Conservation (phyloP, 352 stramenopile species). For the Phytophthora sansomeana region DNA sequence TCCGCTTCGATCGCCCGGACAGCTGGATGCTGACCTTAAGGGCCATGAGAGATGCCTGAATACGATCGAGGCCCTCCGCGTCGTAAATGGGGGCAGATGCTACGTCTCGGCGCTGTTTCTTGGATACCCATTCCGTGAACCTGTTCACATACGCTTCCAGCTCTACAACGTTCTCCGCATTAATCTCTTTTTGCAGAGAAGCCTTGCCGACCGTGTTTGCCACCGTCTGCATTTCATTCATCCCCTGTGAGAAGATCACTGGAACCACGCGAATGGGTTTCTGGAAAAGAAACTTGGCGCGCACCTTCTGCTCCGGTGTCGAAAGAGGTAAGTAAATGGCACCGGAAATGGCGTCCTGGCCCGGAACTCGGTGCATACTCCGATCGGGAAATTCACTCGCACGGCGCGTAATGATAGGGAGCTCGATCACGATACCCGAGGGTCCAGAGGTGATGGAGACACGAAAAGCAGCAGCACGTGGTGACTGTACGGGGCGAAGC, state of each 20-base stretch:
- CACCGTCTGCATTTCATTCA: constrained; percentile 95
- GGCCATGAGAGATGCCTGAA: constrained; percentile 43
- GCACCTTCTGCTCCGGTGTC: constrained; percentile 53
- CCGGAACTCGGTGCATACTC: constrained; percentile 80
- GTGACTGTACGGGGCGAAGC: constrained; percentile 71
- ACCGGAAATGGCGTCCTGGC: constrained; percentile 76
- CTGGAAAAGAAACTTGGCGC: constrained; percentile 68
- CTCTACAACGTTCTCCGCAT: constrained; percentile 69
- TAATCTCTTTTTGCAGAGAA: constrained; percentile 85
- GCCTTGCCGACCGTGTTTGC: constrained; percentile 88
- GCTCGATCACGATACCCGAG: constrained; percentile 71
- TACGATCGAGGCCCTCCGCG: constrained; percentile 36
- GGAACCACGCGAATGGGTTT: constrained; percentile 71
- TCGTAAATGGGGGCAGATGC: constrained; percentile 34
- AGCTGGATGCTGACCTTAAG: constrained; percentile 55
- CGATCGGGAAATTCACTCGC: constrained; percentile 45
- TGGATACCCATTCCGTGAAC: constrained; percentile 51
- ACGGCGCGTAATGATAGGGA: constrained; percentile 74
- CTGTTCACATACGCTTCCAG: constrained; percentile 65
- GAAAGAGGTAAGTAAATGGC: constrained; percentile 72
- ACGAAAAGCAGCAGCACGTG: constrained; percentile 67
- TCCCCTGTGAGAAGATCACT: constrained; percentile 88
- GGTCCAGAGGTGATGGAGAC: constrained; percentile 74
- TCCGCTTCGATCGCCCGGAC: constrained; percentile 74
- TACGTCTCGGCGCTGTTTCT: constrained; percentile 33